Conservation (phyloP, 1,139 yeast genomes). For the Casaregolazyma suthepensis region DNA sequence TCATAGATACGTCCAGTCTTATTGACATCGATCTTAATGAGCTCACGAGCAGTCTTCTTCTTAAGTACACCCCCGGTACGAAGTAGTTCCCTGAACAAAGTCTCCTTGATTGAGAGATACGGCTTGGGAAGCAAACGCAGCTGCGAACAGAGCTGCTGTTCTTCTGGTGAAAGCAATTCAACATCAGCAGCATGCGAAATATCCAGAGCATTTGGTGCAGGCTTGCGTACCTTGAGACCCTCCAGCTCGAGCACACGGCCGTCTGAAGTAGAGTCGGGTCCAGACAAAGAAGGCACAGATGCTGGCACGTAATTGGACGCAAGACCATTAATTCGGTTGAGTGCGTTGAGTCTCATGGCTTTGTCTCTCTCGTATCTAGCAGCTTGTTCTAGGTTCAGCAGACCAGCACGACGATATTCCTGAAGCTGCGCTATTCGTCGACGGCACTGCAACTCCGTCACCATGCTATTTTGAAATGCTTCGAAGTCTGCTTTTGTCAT, state of each 20-base stretch:
- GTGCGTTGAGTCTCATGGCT: slow-evolving; percentile 35
- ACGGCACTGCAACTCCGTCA: slow-evolving; percentile 73
- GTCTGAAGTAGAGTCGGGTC: slow-evolving; percentile 2
- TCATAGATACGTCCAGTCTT: slow-evolving; percentile 87
- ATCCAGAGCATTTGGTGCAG: slow-evolving; percentile 42
- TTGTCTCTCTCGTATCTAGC: slow-evolving; percentile 84
- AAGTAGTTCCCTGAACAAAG: slow-evolving; percentile 81
- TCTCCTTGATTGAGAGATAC: slow-evolving; percentile 84
- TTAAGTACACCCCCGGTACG: slow-evolving; percentile 79
- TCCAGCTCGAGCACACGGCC: slow-evolving; percentile 1
- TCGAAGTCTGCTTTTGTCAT: slow-evolving; percentile 79
- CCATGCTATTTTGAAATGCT: slow-evolving; percentile 61
- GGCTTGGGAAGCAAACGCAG: slow-evolving; percentile 88
- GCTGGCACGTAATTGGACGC: slow-evolving; percentile 15
- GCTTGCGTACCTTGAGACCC: slow-evolving; percentile 15
- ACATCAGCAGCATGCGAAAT: slow-evolving; percentile 80
- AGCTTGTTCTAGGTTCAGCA: slow-evolving; percentile 79
- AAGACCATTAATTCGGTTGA: slow-evolving; percentile 19
- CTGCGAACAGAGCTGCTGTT: slow-evolving; percentile 76
- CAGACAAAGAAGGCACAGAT: slow-evolving; percentile 9
- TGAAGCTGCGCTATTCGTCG: slow-evolving; percentile 83
- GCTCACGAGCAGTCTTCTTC: slow-evolving; percentile 75
- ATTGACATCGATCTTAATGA: slow-evolving; percentile 75
- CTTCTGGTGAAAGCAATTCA: slow-evolving; percentile 76
- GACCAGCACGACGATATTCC: slow-evolving; percentile 87